Conservation (phyloP, 441 rosid genomes). For the Melastoma candidum region DNA sequence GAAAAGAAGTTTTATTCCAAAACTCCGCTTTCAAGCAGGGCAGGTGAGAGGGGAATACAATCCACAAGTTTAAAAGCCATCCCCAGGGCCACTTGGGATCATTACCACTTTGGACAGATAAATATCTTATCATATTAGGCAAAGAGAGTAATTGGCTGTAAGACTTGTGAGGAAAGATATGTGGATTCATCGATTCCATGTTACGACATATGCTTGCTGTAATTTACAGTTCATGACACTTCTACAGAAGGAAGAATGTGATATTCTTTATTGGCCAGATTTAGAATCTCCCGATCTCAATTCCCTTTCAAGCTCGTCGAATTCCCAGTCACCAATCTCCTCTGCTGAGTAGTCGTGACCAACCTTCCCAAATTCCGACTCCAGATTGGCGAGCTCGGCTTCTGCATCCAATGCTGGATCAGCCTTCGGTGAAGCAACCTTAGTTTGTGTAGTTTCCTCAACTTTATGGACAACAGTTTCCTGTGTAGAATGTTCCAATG, state of each 20-base stretch:
- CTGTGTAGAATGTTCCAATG: conserved; percentile 15
- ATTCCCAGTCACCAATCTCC: conserved; percentile 95
- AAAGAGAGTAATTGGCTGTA: conserved; percentile 20
- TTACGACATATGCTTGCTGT: conserved; percentile 24
- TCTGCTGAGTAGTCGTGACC: conserved; percentile 58
- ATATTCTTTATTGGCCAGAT: conserved; percentile 16
- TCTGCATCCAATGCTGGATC: conserved; percentile 50
- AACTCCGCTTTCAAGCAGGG: conserved; percentile 8
- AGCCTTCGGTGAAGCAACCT: conserved; percentile 24
- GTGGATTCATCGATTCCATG: conserved; percentile 9
- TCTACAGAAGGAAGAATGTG: conserved; percentile 9
- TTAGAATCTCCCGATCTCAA: conserved; percentile 39
- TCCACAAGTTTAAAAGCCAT: not conserved
- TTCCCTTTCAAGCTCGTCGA: conserved; percentile 93
- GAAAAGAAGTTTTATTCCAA: not conserved
- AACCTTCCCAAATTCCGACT: conserved; percentile 86
- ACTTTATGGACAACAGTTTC: conserved; percentile 21
- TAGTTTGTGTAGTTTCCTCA: conserved; percentile 22
- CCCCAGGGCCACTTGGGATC: not conserved
- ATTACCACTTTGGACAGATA: not conserved
- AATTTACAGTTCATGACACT: conserved; percentile 32
- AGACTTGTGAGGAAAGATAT: conserved; percentile 4
- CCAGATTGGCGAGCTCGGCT: conserved; percentile 88
- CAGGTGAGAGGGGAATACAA: not conserved
- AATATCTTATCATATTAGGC: not conserved